Evolutionary conservation across 306 rosid genomes (phyloP).

Genomic region (Glycine tomentella): DNA sequence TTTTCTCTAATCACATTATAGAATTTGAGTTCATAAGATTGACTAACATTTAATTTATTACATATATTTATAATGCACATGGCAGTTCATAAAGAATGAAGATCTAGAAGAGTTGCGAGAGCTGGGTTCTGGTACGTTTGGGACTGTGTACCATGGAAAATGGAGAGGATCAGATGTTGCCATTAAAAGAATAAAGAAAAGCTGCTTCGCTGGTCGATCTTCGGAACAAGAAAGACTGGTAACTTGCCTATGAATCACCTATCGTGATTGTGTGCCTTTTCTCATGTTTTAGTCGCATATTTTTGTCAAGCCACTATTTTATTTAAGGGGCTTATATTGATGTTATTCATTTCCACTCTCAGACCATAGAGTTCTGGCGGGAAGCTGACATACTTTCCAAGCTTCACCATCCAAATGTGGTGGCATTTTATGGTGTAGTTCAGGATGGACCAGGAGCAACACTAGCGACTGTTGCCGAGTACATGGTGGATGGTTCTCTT

Average conservation of each 20-base stretch:
- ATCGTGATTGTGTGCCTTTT: constrained; percentile 20
- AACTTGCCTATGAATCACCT: constrained; percentile 37
- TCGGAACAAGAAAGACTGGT: constrained; percentile 96
- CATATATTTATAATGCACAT: constrained; percentile 51
- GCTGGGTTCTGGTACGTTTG: constrained; percentile 91
- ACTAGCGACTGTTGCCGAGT: constrained; percentile 85
- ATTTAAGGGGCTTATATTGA: background rate
- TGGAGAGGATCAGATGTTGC: constrained; percentile 96
- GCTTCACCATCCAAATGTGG: constrained; percentile 97
- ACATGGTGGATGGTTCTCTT: constrained; percentile 91
- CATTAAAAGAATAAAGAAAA: constrained; percentile 89
- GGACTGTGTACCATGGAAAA: constrained; percentile 91
- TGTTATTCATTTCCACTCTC: constrained; percentile 45
- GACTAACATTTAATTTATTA: constrained; percentile 37
- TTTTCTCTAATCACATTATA: constrained; percentile 2
- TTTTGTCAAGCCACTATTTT: constrained; percentile 28
- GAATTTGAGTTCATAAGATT: constrained; percentile 8
- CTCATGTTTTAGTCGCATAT: background rate
- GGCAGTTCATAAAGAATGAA: constrained; percentile 75
- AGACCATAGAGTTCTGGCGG: constrained; percentile 88
- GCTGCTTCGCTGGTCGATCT: constrained; percentile 82
- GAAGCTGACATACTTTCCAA: constrained; percentile 94
- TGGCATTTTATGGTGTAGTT: constrained; percentile 92
- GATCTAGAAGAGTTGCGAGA: constrained; percentile 90
- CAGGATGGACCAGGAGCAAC: constrained; percentile 93